Conservation (phyloP, 345 rosid genomes). For the Salix brachista region DNA sequence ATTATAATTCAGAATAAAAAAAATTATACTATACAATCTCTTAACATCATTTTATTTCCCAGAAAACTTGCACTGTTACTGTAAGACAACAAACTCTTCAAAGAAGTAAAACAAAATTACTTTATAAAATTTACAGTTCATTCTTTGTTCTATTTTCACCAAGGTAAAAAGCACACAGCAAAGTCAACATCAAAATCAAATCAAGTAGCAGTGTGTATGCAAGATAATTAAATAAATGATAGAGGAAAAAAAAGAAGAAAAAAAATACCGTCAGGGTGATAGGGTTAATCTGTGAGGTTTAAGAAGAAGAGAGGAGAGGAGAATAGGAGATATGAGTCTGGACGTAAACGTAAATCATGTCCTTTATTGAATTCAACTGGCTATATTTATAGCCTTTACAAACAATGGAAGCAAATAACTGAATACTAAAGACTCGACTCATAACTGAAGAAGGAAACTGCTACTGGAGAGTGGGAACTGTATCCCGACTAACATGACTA, state of each 20-base stretch:
- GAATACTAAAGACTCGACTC: background rate
- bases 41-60: background rate
- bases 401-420: too few relatives aligned
- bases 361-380: background rate
- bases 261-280: too few relatives aligned
- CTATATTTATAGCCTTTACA: background rate
- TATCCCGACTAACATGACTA: accelerated
- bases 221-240: background rate
- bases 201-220: background rate
- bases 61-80: background rate
- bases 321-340: too few relatives aligned
- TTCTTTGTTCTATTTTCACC: background rate
- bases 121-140: too few relatives aligned
- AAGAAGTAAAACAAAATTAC: too few relatives aligned
- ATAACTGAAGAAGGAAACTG: too few relatives aligned
- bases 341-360: too few relatives aligned
- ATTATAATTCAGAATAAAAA: too few relatives aligned
- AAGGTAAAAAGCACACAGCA: background rate
- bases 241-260: too few relatives aligned
- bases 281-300: too few relatives aligned
- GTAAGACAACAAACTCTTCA: background rate
- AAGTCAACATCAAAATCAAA: background rate
- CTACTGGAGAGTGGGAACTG: background rate
- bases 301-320: too few relatives aligned
- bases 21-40: too few relatives aligned